Evolutionary conservation across 108 stramenopile species (phyloP).

Genomic region (Aurantiochytrium sp.): DNA sequence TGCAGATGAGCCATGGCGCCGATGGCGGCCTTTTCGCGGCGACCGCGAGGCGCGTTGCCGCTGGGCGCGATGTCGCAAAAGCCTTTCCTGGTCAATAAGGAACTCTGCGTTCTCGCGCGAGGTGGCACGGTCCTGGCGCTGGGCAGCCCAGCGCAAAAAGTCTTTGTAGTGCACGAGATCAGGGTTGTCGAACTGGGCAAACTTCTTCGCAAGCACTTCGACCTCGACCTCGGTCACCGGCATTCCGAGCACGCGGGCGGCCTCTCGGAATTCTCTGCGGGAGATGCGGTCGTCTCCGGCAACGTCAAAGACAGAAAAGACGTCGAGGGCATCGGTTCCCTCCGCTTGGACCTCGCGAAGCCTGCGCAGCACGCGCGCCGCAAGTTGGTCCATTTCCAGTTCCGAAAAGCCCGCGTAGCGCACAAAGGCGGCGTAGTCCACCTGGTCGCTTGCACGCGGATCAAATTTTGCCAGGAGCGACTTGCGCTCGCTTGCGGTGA

Average conservation of each 20-base stretch:
- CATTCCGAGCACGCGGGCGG: background rate
- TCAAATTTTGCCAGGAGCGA: background rate
- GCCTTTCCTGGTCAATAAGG: background rate
- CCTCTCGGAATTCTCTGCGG: background rate
- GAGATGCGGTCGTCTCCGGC: background rate
- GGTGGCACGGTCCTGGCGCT: background rate
- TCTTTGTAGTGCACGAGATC: constrained; percentile 18
- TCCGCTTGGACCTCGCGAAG: background rate
- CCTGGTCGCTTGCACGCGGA: background rate
- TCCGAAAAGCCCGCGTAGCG: background rate
- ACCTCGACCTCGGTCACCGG: background rate
- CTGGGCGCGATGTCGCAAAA: background rate
- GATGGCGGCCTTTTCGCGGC: too few relatives aligned
- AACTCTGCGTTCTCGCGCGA: background rate
- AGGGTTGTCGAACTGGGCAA: constrained; percentile 2
- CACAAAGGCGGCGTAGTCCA: background rate
- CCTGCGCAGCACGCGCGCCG: background rate
- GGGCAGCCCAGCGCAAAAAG: background rate
- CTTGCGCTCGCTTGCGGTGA: background rate
- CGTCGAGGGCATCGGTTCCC: background rate
- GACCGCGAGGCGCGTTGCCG: too few relatives aligned
- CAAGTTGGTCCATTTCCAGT: constrained; percentile 1
- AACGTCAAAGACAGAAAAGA: background rate
- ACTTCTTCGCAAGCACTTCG: background rate
- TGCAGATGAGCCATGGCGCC: too few relatives aligned